Percentiles rank a stretch among this genome's conserved stretches.
phyloP scores from a whole-genome alignment of 208 protist genomes.

The Leptomonas pyrrhocoris region DNA sequence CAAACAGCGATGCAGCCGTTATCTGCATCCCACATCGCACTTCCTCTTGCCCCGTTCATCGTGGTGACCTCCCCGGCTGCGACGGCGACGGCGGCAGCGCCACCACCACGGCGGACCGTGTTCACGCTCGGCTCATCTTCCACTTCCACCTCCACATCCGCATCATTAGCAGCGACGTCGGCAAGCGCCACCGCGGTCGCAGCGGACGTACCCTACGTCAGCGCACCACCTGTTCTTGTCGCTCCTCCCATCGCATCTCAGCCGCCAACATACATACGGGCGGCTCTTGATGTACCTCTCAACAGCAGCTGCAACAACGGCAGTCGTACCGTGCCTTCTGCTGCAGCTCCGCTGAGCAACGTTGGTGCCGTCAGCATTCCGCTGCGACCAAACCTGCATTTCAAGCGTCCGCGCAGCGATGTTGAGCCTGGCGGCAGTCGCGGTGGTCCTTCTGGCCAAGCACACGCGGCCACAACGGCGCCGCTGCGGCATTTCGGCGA shows the following conservation, averaged over 20 bases:
- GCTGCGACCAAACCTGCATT: slow-evolving; percentile 21
- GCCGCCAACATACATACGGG: not conserved
- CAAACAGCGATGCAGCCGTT: not conserved
- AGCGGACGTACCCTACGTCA: not conserved
- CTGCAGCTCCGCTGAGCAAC: not conserved
- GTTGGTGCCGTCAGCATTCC: slow-evolving; percentile 20
- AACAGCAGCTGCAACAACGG: not conserved
- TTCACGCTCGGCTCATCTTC: slow-evolving; percentile 29
- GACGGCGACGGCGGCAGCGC: not conserved
- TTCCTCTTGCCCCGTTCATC: not conserved
- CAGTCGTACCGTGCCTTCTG: not conserved
- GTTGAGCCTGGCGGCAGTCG: not conserved
- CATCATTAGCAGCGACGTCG: not conserved
- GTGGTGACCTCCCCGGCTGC: not conserved
- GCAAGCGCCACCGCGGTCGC: not conserved
- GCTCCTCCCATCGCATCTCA: not conserved
- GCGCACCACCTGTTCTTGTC: not conserved
- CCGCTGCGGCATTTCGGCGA: too few species aligned
- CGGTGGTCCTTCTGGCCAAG: too few species aligned
- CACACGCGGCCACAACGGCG: too few species aligned
- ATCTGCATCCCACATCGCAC: not conserved
- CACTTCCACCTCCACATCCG: not conserved
- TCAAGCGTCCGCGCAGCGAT: slow-evolving; percentile 28
- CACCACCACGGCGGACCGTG: slow-evolving; percentile 34
- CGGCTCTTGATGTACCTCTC: not conserved